Evolutionary conservation across 1,284 basidiomycete genomes (phyloP).

Genomic region (Violaceomyces palustris): DNA sequence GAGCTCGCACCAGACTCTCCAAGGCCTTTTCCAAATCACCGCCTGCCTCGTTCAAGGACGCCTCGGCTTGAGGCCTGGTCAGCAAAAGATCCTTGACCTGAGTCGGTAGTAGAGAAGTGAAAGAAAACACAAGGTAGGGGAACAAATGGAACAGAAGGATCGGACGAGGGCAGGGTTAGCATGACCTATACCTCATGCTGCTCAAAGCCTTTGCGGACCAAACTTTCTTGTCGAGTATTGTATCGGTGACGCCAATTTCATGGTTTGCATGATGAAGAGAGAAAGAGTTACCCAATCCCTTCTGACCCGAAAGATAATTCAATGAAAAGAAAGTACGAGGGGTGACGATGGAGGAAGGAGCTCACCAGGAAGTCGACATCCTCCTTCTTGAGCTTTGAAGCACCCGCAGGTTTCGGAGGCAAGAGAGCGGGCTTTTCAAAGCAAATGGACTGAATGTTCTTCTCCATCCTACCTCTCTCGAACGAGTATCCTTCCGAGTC

Average conservation of each 20-base stretch:
- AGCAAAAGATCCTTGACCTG: conserved; percentile 27
- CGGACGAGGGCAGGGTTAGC: no score
- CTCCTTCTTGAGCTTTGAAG: conserved; percentile 40
- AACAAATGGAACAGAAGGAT: neutral
- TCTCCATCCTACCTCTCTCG: conserved; percentile 46
- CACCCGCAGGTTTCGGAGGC: conserved; percentile 15
- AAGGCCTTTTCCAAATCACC: conserved; percentile 33
- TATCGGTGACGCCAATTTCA: no score
- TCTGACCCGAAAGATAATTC: no score
- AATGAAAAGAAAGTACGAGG: neutral
- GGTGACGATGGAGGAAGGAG: neutral
- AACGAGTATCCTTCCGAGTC: conserved; percentile 44
- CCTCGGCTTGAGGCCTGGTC: conserved; percentile 16
- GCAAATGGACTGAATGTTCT: conserved; percentile 37
- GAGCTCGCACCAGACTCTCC: conserved; percentile 10
- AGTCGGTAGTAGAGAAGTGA: neutral
- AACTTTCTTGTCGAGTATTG: no score
- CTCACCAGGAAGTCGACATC: conserved; percentile 42
- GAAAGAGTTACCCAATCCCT: no score
- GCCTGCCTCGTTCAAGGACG: conserved; percentile 23
- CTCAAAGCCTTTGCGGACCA: no score
- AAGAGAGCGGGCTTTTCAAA: conserved; percentile 30
- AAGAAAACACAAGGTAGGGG: neutral
- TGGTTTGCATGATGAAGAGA: no score
- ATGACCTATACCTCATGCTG: no score